These are phyloP conservation scores for Murraya paniculata DNA, from an alignment of 345 rosid genomes.

Conservation along the genomic window DNA sequence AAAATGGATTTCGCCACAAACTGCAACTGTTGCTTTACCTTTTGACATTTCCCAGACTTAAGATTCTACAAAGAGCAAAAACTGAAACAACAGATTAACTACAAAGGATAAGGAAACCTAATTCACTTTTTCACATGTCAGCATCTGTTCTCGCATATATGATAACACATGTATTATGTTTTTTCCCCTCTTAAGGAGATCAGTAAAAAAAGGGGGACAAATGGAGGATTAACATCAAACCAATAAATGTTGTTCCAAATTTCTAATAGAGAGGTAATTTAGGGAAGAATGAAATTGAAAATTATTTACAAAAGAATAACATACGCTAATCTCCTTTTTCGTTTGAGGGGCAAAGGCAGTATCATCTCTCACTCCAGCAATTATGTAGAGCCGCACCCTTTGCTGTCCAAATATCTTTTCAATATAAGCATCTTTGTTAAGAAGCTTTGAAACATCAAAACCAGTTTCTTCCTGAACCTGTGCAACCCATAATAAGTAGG, in stretches of 20 bases:
- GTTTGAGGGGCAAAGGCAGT: slow-evolving; percentile 94
- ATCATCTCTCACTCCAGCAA: slow-evolving; percentile 87
- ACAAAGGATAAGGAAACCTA: background rate
- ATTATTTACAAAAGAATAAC: slow-evolving; percentile 27
- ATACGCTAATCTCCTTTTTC: slow-evolving; percentile 97
- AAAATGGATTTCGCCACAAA: no score
- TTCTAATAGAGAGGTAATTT: background rate
- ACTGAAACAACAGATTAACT: background rate
- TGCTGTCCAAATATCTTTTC: slow-evolving; percentile 91
- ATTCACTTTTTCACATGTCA: background rate
- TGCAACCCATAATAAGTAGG: slow-evolving; percentile 16
- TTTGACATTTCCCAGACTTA: background rate
- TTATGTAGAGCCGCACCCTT: slow-evolving; percentile 89
- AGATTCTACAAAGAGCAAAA: background rate
- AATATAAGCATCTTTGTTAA: slow-evolving; percentile 76
- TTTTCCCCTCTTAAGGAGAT: background rate
- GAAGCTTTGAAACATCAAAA: slow-evolving; percentile 78
- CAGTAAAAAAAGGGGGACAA: background rate
- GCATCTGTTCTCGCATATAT: background rate
- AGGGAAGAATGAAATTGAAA: background rate
- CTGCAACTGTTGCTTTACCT: background rate
- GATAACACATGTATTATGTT: background rate
- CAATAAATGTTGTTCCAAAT: background rate
- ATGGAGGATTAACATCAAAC: background rate
- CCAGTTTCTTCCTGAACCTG: slow-evolving; percentile 98